Conservation (phyloP, 306 rosid genomes). For the Trifolium pratense region DNA sequence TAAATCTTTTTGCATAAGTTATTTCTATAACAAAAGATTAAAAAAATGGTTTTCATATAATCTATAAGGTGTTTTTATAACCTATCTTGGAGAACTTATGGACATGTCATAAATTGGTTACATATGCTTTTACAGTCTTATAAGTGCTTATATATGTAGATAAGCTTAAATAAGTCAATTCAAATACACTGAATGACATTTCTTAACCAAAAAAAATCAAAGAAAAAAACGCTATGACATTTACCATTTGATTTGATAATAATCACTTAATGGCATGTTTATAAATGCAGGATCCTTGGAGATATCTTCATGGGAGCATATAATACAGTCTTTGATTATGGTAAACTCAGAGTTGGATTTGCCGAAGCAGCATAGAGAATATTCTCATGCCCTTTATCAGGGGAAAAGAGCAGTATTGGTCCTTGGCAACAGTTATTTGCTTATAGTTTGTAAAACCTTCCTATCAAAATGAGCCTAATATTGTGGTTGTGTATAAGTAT, state of each 20-base stretch:
- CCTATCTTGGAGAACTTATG: background rate
- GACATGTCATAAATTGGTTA: too few relatives aligned
- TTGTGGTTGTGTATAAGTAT: conserved; percentile 36
- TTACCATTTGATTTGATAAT: conserved; percentile 25
- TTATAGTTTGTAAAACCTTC: conserved; percentile 22
- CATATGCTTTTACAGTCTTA: too few relatives aligned
- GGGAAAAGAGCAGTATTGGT: conserved; percentile 6
- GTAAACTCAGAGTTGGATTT: conserved; percentile 77
- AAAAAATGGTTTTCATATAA: background rate
- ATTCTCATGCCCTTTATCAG: background rate
- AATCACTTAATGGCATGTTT: conserved; percentile 24
- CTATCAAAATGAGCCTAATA: conserved; percentile 27
- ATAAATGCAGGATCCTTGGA: conserved; percentile 83
- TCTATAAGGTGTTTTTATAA: background rate
- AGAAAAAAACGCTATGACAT: background rate
- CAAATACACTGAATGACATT: background rate
- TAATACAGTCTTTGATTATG: conserved; percentile 86
- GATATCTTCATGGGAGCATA: conserved; percentile 92
- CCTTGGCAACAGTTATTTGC: conserved; percentile 18
- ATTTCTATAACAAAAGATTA: too few relatives aligned
- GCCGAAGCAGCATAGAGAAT: conserved; percentile 76
- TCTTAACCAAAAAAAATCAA: background rate
- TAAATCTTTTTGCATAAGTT: too few relatives aligned
- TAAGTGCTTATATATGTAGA: background rate
- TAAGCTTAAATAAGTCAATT: background rate